phyloP scores from a whole-genome alignment of 805 yeast species.

The Lipomyces oligophaga region DNA sequence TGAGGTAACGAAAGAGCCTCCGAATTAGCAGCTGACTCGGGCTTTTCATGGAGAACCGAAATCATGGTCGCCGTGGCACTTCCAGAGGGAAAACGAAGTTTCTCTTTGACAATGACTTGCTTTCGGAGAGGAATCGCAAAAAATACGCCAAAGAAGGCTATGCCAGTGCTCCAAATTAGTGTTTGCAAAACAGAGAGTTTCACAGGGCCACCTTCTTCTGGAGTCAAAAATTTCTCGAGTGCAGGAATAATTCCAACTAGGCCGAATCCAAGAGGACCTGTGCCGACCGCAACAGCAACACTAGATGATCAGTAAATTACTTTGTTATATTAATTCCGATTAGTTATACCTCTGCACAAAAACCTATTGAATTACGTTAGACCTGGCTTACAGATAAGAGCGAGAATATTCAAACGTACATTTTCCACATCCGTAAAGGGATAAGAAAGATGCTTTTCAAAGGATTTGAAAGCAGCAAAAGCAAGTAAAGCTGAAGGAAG shows the following conservation, averaged over 20 bases:
- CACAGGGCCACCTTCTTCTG: constrained; percentile 62
- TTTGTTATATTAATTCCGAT: not conserved
- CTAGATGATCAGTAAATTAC: constrained; percentile 54
- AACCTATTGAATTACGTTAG: constrained; percentile 16
- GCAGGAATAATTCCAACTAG: constrained; percentile 96
- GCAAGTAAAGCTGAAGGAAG: constrained; percentile 88
- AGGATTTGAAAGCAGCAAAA: constrained; percentile 69
- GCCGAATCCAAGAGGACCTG: constrained; percentile 95
- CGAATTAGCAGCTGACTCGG: constrained; percentile 8
- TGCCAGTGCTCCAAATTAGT: constrained; percentile 75
- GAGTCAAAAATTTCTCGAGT: constrained; percentile 77
- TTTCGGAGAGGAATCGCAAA: constrained; percentile 83
- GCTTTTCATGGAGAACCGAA: constrained; percentile 74
- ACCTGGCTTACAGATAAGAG: too few relatives aligned
- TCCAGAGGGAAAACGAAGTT: constrained; percentile 90
- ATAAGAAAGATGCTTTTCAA: constrained; percentile 35
- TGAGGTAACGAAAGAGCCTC: constrained; percentile 21
- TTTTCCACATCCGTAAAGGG: constrained; percentile 88
- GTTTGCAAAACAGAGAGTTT: constrained; percentile 50
- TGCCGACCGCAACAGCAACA: constrained; percentile 93
- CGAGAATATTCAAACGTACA: constrained; percentile 46
- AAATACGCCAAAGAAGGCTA: constrained; percentile 93
- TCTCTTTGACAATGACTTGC: constrained; percentile 83
- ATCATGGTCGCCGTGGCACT: constrained; percentile 93
- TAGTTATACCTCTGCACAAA: constrained; percentile 29